Percentiles rank a stretch among this genome's conserved stretches.
These are phyloP conservation scores for Pleurotus tuber-regium DNA, from an alignment of 768 basidiomycete species.

Conservation along the genomic window DNA sequence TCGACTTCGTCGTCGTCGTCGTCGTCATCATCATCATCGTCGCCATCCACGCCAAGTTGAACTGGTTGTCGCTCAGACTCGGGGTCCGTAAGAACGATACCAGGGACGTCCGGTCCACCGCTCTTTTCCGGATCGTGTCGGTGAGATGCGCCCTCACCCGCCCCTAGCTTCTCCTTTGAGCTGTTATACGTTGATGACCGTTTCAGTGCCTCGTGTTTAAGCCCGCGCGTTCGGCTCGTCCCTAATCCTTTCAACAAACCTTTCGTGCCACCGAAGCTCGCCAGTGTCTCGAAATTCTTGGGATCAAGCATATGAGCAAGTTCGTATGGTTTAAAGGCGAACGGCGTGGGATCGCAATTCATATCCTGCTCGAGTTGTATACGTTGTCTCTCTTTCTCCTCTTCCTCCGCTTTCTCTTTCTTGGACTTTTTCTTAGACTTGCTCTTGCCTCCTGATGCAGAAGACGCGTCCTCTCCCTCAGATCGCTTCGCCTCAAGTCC, in stretches of 20 bases:
- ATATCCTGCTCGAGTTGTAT: slow-evolving; percentile 39
- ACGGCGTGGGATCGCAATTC: slow-evolving; percentile 63
- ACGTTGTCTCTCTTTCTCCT: slow-evolving; percentile 26
- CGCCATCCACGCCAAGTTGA: slow-evolving; percentile 5
- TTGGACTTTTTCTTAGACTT: slow-evolving; percentile 24
- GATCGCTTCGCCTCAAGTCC: slow-evolving; percentile 20
- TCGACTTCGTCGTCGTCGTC: slow-evolving; percentile 19
- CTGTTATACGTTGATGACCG: slow-evolving; percentile 18
- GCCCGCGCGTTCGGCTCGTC: slow-evolving; percentile 53
- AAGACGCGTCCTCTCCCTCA: slow-evolving; percentile 19
- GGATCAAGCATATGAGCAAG: slow-evolving; percentile 90
- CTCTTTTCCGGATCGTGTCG: slow-evolving; percentile 16
- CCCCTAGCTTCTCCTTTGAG: slow-evolving; percentile 19
- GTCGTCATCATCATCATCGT: slow-evolving; percentile 12
- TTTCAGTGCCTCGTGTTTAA: slow-evolving; percentile 7
- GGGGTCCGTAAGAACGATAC: slow-evolving; percentile 20
- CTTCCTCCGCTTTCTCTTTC: slow-evolving; percentile 21
- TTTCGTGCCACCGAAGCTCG: slow-evolving; percentile 65
- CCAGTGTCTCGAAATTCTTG: slow-evolving; percentile 69
- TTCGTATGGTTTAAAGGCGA: slow-evolving; percentile 65
- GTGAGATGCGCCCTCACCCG: slow-evolving; percentile 10
- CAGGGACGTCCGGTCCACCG: slow-evolving; percentile 17
- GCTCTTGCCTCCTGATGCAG: slow-evolving; percentile 17
- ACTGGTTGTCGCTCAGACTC: slow-evolving; percentile 5
- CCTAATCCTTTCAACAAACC: slow-evolving; percentile 74